Base-by-base conservation (phyloP, 257 asterid genomes). In the Capsicum baccatum region DNA sequence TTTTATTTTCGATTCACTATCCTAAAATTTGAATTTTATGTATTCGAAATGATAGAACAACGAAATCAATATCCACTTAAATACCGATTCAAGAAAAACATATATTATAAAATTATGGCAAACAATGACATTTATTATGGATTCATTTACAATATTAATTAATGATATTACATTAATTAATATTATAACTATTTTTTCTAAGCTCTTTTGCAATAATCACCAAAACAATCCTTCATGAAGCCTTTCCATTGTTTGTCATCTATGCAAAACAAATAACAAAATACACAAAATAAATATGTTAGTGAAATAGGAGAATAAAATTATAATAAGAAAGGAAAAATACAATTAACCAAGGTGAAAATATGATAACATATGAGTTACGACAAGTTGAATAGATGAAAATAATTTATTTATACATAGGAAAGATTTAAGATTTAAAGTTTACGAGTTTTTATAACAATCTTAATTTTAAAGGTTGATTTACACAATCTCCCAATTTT, bases 141-240 rank as follows among this genome's bases (percentile, higher is more conserved):
- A 39, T 39, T 67, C 11, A 13, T 33, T 67, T 37, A 13, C n/a
- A 35, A 35, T 47, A 66, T 66, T 66, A 33, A 64, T 33, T 64
- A 66, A 33, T 68, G 21, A 69, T 15, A 39, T 69, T 50, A 37
- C 39, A 62, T 21, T 62, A 21, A 63, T 62, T 19, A 62, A 19
- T 63, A 21, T 63, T 21, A 39, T 63, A 10, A 63, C 33, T 26
- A 21, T 21, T 16, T 69, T 3, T 42, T 42, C 33, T 42, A 42
- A 42, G 9, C 79, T 39, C 33, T 69, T 69, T 44, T 69, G 55
- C 79, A 69, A 69, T 69, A 69, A 39, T 69, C 13, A 33, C 50
- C 55, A 8, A 15, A 69, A 42, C 55, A 42, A 42, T 69, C 78
- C 13, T 69, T 39, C 79, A 69, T 42, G 79, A 35, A 69, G 2